Evolutionary conservation across 1,139 yeast species (phyloP).

Genomic region (Pichia sp.): DNA sequence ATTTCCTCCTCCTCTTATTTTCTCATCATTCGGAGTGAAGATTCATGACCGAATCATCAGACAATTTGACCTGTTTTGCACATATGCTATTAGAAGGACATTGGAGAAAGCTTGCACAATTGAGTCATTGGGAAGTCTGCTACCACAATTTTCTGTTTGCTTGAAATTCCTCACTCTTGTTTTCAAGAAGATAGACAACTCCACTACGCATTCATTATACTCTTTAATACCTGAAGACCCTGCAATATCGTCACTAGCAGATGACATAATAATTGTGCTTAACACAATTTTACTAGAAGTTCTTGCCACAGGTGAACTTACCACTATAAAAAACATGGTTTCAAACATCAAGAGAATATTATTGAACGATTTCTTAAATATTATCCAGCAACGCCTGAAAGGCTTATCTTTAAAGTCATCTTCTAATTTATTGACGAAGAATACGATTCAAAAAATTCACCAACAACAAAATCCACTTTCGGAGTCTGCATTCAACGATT

Average conservation of each 20-base stretch:
- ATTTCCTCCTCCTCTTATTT: constrained; percentile 51
- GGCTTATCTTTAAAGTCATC: constrained; percentile 54
- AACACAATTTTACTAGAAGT: constrained; percentile 60
- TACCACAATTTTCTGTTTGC: constrained; percentile 25
- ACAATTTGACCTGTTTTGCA: constrained; percentile 57
- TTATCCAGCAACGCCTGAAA: constrained; percentile 48
- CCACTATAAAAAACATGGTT: constrained; percentile 50
- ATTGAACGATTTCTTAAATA: constrained; percentile 44
- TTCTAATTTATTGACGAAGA: constrained; percentile 25
- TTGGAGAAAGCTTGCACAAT: constrained; percentile 76
- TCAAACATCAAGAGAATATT: constrained; percentile 42
- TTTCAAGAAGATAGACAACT: constrained; percentile 19
- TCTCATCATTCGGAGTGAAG: constrained; percentile 62
- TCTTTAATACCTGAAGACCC: constrained; percentile 46
- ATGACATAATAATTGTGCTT: constrained; percentile 73
- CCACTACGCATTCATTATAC: constrained; percentile 22
- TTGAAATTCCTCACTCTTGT: constrained; percentile 25
- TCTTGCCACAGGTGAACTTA: constrained; percentile 56
- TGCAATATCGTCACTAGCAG: constrained; percentile 79
- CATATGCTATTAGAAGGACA: constrained; percentile 70
- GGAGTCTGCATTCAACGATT: constrained; percentile 11
- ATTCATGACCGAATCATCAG: constrained; percentile 51
- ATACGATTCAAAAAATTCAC: constrained; percentile 18
- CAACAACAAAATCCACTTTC: constrained; percentile 13
- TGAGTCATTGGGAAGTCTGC: constrained; percentile 64